Evolutionary conservation across 805 yeast species (phyloP).

Genomic region (Starmerella tilneyi): DNA sequence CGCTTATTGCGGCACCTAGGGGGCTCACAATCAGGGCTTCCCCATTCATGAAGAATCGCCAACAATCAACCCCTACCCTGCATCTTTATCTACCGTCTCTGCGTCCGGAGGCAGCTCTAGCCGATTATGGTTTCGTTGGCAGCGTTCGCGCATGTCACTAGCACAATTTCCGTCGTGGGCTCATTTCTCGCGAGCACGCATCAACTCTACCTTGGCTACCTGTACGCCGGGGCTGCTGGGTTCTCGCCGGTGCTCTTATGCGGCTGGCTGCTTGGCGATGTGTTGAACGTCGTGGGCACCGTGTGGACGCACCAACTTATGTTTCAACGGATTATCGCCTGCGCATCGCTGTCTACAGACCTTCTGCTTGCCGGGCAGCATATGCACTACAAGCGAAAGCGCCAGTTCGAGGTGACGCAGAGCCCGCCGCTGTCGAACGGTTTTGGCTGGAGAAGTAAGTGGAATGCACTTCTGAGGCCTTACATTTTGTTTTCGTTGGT

Average conservation of each 20-base stretch:
- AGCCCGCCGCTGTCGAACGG: constrained; percentile 7
- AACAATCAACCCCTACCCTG: too few species aligned
- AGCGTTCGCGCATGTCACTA: constrained; percentile 22
- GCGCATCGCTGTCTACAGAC: constrained; percentile 25
- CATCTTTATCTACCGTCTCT: too few species aligned
- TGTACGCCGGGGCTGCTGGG: constrained; percentile 27
- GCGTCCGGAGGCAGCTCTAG: too few species aligned
- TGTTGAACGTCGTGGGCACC: constrained; percentile 29
- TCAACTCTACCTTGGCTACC: constrained; percentile 27
- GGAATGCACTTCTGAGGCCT: constrained; percentile 19
- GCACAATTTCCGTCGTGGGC: constrained; percentile 25
- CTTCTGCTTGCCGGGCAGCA: constrained; percentile 24
- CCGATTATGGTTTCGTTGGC: constrained; percentile 17
- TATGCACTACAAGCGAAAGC: constrained; percentile 24
- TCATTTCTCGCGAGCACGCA: constrained; percentile 29
- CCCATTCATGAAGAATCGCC: too few species aligned
- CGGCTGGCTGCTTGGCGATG: constrained; percentile 30
- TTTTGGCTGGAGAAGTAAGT: constrained; percentile 3
- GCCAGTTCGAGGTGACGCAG: neutral
- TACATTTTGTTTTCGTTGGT: constrained; percentile 19
- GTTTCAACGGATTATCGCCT: constrained; percentile 28
- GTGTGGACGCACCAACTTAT: constrained; percentile 28
- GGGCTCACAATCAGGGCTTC: too few species aligned
- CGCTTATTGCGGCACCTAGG: too few species aligned
- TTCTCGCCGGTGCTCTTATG: constrained; percentile 27